Evolutionary conservation across 257 asterid species (phyloP).

Genomic region (Solanum corneliomulleri): DNA sequence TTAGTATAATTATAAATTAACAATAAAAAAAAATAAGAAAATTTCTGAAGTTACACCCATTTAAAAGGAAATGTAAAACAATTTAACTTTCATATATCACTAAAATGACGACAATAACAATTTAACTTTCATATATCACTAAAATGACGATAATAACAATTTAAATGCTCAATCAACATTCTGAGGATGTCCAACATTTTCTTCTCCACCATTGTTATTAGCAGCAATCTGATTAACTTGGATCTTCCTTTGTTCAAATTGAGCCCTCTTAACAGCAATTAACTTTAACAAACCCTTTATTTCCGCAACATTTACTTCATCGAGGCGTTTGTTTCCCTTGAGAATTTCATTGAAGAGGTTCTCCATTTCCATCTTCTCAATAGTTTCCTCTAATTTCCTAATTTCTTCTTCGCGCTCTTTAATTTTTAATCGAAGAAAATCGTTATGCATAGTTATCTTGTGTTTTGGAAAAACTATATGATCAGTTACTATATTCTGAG

Average conservation of each 20-base stretch:
- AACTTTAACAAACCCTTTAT: neutral
- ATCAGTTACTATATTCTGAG: constrained; percentile 1
- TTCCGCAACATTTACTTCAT: neutral
- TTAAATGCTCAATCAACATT: neutral
- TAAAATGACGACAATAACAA: no score
- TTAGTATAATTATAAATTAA: neutral
- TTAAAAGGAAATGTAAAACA: neutral
- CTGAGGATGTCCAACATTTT: neutral
- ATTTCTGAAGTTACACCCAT: neutral
- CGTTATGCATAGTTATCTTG: constrained; percentile 20
- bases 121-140: no score
- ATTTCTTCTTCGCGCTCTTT: neutral
- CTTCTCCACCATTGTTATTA: neutral
- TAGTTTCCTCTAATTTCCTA: neutral
- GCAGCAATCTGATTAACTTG: neutral
- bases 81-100: neutral
- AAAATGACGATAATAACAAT: neutral
- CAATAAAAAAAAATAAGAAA: neutral
- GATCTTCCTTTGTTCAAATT: neutral
- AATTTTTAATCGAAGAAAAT: neutral
- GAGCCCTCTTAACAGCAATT: neutral
- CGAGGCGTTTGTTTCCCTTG: neutral
- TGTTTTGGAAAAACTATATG: constrained; percentile 8
- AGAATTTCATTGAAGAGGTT: neutral
- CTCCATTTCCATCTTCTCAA: neutral